Evolutionary conservation across 2,329 filamentous ascomycete species (phyloP).

Genomic region (Xenoacremonium recifei): DNA sequence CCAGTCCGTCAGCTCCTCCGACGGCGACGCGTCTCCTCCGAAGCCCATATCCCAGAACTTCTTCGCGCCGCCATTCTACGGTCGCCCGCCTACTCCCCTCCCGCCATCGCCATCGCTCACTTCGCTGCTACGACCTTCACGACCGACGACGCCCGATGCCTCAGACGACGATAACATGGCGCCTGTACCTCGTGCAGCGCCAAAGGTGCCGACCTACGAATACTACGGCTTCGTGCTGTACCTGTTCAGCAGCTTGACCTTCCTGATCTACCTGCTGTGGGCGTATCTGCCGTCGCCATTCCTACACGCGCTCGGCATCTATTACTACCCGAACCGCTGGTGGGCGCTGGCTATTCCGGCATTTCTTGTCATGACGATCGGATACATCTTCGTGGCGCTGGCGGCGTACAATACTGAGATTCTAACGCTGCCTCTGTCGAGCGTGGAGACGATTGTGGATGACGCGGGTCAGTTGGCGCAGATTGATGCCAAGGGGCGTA

Average conservation of each 20-base stretch:
- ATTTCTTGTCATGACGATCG: conserved; percentile 81
- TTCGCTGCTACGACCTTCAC: conserved; percentile 82
- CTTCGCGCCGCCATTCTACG: conserved; percentile 88
- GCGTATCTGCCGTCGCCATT: conserved; percentile 90
- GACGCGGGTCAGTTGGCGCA: conserved; percentile 83
- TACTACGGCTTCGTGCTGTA: conserved; percentile 99
- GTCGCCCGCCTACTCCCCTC: conserved; percentile 89
- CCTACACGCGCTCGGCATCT: conserved; percentile 87
- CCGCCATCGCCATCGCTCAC: conserved; percentile 92
- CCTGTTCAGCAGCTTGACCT: conserved; percentile 79
- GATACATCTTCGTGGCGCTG: conserved; percentile 93
- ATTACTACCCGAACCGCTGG: conserved; percentile 97
- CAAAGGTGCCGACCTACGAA: conserved; percentile 97
- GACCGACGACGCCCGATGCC: conserved; percentile 90
- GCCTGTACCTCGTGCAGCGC: conserved; percentile 80
- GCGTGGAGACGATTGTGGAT: conserved; percentile 88
- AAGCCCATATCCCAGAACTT: conserved; percentile 52
- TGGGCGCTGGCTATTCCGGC: conserved; percentile 92
- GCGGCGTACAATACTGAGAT: conserved; percentile 89
- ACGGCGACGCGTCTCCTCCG: conserved; percentile 37
- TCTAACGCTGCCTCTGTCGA: conserved; percentile 75
- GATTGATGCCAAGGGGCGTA: conserved; percentile 67
- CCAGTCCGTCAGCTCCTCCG: conserved; percentile 31
- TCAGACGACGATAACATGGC: conserved; percentile 87
- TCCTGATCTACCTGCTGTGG: conserved; percentile 74